These are phyloP conservation scores for Colletotrichum sp. DNA, from an alignment of 2,329 filamentous ascomycete genomes.

Conservation along the genomic window DNA sequence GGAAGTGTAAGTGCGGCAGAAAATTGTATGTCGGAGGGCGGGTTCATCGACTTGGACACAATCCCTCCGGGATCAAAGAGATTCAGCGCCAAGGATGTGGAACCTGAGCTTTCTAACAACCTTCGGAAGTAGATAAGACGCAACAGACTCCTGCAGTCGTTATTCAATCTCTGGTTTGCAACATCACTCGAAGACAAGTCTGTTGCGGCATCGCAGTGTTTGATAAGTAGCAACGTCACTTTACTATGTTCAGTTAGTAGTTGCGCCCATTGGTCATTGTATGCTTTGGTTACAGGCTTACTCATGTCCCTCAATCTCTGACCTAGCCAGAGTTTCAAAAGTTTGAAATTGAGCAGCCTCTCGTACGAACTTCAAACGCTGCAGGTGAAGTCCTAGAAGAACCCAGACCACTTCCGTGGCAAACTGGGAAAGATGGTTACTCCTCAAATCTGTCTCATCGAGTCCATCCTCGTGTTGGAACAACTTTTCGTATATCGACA, in stretches of 20 bases:
- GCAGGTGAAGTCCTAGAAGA: background rate
- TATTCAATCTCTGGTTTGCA: background rate
- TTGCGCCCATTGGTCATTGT: background rate
- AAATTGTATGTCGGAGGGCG: background rate
- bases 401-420: background rate
- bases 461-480: background rate
- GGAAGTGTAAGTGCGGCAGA: background rate
- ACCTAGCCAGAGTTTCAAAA: background rate
- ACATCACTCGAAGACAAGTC: background rate
- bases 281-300: background rate
- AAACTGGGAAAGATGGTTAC: background rate
- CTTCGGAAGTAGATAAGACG: background rate
- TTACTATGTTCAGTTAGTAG: background rate
- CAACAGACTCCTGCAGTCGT: background rate
- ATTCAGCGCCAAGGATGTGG: background rate
- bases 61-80: background rate
- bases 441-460: background rate
- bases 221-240: background rate
- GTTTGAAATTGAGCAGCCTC: background rate
- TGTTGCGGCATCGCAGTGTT: rapidly evolving
- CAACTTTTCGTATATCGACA: background rate
- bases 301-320: background rate
- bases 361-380: background rate
- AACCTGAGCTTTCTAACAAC: background rate
- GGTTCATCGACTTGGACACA: background rate